These are phyloP conservation scores for Amaranthus hypochondriacus DNA, from an alignment of 148 eudicot species.

Conservation along the genomic window DNA sequence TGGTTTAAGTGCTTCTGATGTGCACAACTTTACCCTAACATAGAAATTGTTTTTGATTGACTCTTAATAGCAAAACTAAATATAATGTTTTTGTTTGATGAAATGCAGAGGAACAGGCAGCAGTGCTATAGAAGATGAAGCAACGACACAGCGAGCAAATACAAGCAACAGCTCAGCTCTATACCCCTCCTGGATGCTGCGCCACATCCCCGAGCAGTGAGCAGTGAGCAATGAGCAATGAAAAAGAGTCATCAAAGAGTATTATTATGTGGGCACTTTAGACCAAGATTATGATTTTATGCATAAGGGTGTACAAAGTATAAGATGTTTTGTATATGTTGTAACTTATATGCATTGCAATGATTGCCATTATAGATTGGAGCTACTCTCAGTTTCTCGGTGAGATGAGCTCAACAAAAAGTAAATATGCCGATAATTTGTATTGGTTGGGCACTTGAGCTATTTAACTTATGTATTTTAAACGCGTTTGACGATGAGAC, in stretches of 20 bases:
- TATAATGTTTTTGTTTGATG: neutral
- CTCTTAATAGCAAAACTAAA: neutral
- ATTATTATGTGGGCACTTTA: neutral
- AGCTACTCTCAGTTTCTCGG: too few species aligned
- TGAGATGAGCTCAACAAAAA: too few species aligned
- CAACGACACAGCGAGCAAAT: slow-evolving; percentile 13
- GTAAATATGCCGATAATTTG: too few species aligned
- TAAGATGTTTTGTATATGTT: neutral
- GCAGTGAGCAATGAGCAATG: too few species aligned
- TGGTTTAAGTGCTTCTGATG: too few species aligned
- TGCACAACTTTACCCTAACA: too few species aligned
- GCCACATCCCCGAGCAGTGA: slow-evolving; percentile 23
- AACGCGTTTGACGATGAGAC: too few species aligned
- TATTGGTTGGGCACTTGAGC: too few species aligned
- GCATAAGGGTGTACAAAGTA: neutral
- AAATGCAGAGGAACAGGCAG: slow-evolving; percentile 29
- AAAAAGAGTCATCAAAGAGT: neutral
- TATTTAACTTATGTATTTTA: too few species aligned
- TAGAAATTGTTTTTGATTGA: too few species aligned
- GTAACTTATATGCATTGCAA: neutral
- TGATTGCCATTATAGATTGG: neutral
- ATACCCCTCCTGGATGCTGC: slow-evolving; percentile 44
- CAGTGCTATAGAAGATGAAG: slow-evolving; percentile 29
- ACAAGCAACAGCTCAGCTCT: slow-evolving; percentile 11
- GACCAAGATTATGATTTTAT: neutral